phyloP scores from a whole-genome alignment of 306 rosid species.

The Vigna angularis region DNA sequence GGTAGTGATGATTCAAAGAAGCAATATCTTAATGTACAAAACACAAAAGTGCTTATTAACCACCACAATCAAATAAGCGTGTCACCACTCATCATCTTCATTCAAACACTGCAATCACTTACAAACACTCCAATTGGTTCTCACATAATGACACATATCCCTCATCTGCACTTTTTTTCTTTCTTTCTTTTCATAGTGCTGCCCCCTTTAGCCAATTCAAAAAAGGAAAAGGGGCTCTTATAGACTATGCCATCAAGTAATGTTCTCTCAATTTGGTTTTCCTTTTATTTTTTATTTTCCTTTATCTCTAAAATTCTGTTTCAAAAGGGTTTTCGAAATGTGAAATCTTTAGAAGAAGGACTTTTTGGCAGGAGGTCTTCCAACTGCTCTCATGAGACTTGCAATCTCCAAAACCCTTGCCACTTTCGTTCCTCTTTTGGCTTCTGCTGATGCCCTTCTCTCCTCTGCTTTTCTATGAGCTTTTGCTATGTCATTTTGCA shows the following conservation, averaged over 20 bases:
- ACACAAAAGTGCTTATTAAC: constrained; percentile 39
- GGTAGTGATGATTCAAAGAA: constrained; percentile 26
- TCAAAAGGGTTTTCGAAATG: constrained; percentile 19
- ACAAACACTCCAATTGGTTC: constrained; percentile 49
- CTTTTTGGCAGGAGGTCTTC: constrained; percentile 85
- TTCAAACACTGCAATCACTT: constrained; percentile 55
- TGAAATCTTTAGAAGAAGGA: constrained; percentile 70
- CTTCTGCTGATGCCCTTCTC: constrained; percentile 90
- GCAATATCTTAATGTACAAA: constrained; percentile 49
- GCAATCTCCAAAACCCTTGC: constrained; percentile 80
- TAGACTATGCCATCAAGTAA: constrained; percentile 30
- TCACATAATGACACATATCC: constrained; percentile 32
- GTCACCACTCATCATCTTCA: constrained; percentile 38
- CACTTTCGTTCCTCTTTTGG: constrained; percentile 89
- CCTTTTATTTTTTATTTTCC: not conserved
- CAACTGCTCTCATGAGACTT: constrained; percentile 89
- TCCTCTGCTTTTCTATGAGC: constrained; percentile 90
- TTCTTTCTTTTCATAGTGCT: constrained; percentile 30
- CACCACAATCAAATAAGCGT: constrained; percentile 38
- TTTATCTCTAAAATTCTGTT: constrained; percentile 28
- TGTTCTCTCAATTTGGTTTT: not conserved
- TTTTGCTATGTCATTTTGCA: constrained; percentile 84
- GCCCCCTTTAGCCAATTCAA: constrained; percentile 45
- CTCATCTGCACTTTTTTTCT: not conserved
- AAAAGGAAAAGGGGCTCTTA: constrained; percentile 48